phyloP scores from a whole-genome alignment of 805 yeast genomes.

The Wickerhamiella sorbophila region DNA sequence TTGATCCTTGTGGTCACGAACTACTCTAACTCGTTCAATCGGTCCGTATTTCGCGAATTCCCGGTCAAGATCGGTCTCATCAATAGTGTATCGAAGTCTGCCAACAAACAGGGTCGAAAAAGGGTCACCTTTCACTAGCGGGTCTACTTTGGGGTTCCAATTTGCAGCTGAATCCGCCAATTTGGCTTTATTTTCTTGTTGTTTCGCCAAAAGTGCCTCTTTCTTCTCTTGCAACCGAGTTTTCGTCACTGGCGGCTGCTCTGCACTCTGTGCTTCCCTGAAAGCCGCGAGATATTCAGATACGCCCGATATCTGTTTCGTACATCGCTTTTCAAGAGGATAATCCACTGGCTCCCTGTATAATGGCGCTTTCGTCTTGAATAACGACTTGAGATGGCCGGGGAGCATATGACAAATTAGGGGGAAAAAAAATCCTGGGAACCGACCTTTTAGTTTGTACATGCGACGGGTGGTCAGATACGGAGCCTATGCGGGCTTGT shows the following conservation, averaged over 20 bases:
- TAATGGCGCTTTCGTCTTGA: slow-evolving; percentile 43
- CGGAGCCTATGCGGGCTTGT: not conserved
- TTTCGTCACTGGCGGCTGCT: slow-evolving; percentile 23
- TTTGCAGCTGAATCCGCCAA: slow-evolving; percentile 26
- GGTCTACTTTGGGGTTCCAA: slow-evolving; percentile 46
- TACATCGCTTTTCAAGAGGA: slow-evolving; percentile 34
- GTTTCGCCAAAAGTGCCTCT: slow-evolving; percentile 14
- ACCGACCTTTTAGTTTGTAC: no score
- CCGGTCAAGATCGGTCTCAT: slow-evolving; percentile 55
- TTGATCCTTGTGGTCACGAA: slow-evolving; percentile 36
- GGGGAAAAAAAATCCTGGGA: not conserved
- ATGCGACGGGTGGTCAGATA: not conserved
- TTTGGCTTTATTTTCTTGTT: slow-evolving; percentile 16
- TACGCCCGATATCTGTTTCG: slow-evolving; percentile 35
- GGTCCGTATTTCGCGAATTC: slow-evolving; percentile 53
- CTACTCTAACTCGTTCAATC: slow-evolving; percentile 48
- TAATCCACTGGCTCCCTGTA: slow-evolving; percentile 37
- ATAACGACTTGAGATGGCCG: slow-evolving; percentile 35
- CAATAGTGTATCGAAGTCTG: slow-evolving; percentile 47
- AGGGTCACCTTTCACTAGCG: slow-evolving; percentile 55
- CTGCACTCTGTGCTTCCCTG: slow-evolving; percentile 16
- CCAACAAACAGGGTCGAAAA: slow-evolving; percentile 65
- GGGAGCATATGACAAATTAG: slow-evolving; percentile 23
- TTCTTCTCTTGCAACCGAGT: slow-evolving; percentile 22
- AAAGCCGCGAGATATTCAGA: slow-evolving; percentile 23